Evolutionary conservation across 768 basidiomycete genomes (phyloP), one percentile per base, ranked within the genome.

Genomic region (Pulveroboletus frians): DNA sequence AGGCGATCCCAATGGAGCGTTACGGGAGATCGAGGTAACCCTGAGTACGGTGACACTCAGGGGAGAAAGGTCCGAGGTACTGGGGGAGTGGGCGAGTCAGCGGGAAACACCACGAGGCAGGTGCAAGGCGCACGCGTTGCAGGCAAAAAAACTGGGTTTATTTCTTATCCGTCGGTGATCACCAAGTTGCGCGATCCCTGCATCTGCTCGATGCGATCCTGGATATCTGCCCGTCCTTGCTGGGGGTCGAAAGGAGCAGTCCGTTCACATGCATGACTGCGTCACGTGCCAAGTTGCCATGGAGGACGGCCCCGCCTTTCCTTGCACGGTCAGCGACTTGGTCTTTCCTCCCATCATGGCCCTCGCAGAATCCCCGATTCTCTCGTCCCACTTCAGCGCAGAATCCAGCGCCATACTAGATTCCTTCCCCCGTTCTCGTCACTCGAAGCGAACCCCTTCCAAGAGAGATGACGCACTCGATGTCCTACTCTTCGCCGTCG

Each of bases 401-500:
- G 65, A 67, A 40, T 69, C 76, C 17, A 86, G 89, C 61, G 72
- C 79, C 35, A 68, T 91, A 5, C 80, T 90, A 49, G 79, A 88
- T 46, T 52, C 83, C 20, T 74, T 90, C 45, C 81, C 85, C 7
- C 79, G 74, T 35, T 73, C 83, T 63, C 74, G 41, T 66, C 69
- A 27, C 58, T 66, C 26, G 51, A 60, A 35, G 41, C 71, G 50
- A 75, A 73, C 58, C 56, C 71, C 18, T 57, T 71, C 76, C 34
- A 73, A 83, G 39, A 75, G 85, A 36, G 87, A 91, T 64, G 81
- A 85, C 6, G 78, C 80, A 0, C 76, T 92, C 35, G 89, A 92
- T 61, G 85, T 89, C 17, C 72, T 92, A 6, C 72, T 92, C 46
- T 77, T 92, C 47, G 88, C 87, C 26, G 85, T 85, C 0, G 88